Percentiles rank a stretch among this genome's conserved stretches.
phyloP scores from a whole-genome alignment of 2,329 filamentous ascomycete species.

The Monilinia fructigena region DNA sequence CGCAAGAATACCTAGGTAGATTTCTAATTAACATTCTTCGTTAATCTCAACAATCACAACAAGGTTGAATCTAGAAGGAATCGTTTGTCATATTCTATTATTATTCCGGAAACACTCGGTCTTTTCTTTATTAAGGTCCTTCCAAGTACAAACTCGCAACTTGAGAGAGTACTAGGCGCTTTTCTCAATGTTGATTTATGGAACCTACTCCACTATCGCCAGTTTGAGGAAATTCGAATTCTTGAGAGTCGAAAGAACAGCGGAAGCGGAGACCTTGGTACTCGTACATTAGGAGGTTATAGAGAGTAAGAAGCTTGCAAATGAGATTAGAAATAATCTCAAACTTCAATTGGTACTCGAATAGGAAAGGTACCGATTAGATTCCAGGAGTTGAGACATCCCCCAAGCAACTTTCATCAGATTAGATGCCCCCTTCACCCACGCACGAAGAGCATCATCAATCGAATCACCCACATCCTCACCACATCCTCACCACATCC shows the following conservation, averaged over 20 bases:
- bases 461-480: conserved; percentile 3
- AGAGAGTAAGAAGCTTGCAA: background rate
- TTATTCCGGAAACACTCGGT: conserved; percentile 9
- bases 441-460: background rate
- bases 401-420: conserved; percentile 15
- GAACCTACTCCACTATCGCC: background rate
- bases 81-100: conserved; percentile 14
- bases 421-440: conserved; percentile 15
- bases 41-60: conserved; percentile 14
- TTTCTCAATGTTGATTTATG: background rate
- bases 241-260: background rate
- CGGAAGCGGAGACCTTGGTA: background rate
- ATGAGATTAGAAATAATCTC: conserved; percentile 4
- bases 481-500: background rate
- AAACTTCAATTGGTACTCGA: background rate
- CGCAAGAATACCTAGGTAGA: background rate
- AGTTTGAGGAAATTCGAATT: background rate
- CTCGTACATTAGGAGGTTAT: no score
- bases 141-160: background rate
- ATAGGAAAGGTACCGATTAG: conserved; percentile 6
- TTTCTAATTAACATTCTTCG: background rate
- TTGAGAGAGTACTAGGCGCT: background rate
- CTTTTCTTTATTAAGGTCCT: background rate
- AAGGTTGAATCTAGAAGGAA: conserved; percentile 6
- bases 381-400: background rate